A percentile compares a stretch with the other conserved stretches of the same genome.
Evolutionary conservation across 345 rosid genomes (phyloP).

Genomic region (Citrus maxima): DNA sequence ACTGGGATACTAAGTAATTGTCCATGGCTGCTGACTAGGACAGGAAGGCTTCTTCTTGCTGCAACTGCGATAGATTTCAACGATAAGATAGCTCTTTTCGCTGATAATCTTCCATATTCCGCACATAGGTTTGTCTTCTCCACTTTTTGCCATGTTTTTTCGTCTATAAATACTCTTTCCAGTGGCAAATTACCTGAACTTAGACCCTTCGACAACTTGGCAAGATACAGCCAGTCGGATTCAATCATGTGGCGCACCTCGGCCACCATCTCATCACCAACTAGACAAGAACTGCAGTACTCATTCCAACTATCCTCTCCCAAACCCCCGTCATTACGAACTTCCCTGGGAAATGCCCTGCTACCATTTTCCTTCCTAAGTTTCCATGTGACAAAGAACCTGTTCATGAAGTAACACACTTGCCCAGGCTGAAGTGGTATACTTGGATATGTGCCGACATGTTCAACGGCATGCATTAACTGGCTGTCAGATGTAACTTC

Average conservation of each 20-base stretch:
- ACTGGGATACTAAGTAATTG: constrained; percentile 67
- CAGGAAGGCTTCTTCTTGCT: constrained; percentile 79
- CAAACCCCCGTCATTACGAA: constrained; percentile 8
- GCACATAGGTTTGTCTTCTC: constrained; percentile 18
- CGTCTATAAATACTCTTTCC: background rate
- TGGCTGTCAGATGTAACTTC: constrained; percentile 26
- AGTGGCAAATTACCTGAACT: constrained; percentile 25
- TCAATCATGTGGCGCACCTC: constrained; percentile 69
- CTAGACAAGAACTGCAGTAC: constrained; percentile 27
- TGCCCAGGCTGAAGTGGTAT: constrained; percentile 44
- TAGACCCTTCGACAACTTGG: constrained; percentile 46
- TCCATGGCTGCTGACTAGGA: constrained; percentile 53
- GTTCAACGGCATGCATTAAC: constrained; percentile 21
- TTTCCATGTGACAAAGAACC: constrained; percentile 70
- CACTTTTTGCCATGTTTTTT: constrained; percentile 5
- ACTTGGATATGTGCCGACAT: constrained; percentile 17
- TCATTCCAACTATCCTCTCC: constrained; percentile 16
- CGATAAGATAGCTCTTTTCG: constrained; percentile 39
- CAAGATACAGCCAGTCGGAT: constrained; percentile 76
- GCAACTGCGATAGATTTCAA: constrained; percentile 67
- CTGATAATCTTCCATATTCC: constrained; percentile 41
- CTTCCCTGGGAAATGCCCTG: constrained; percentile 10
- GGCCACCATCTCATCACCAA: constrained; percentile 27
- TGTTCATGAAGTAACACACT: constrained; percentile 64
- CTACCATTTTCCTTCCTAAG: constrained; percentile 19